phyloP scores from a whole-genome alignment of 345 rosid species.

The Citrus australasica region DNA sequence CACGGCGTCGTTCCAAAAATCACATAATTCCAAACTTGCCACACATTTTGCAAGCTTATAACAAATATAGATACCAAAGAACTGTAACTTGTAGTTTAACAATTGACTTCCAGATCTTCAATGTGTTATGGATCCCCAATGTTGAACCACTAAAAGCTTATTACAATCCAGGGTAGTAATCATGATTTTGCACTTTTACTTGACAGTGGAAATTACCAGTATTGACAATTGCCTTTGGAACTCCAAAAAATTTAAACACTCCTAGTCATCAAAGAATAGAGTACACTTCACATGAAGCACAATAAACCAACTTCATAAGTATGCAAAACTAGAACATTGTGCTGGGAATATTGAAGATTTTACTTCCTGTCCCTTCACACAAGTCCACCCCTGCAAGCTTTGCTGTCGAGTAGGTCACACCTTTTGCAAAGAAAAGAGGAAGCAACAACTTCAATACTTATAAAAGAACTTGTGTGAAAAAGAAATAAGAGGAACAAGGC shows the following conservation, averaged over 20 bases:
- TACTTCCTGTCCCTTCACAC: conserved; percentile 40
- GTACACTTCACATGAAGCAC: conserved; percentile 21
- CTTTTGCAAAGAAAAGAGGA: conserved; percentile 39
- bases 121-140: conserved; percentile 3
- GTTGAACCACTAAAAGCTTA: conserved; percentile 2
- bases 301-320: conserved; percentile 26
- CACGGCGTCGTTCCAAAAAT: neutral
- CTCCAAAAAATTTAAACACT: neutral
- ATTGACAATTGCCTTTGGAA: conserved; percentile 14
- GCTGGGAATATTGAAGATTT: conserved; percentile 21
- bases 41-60: conserved; percentile 3
- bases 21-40: conserved; percentile 5
- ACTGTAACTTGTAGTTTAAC: neutral
- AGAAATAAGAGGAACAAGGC: conserved; percentile 2
- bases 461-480: conserved; percentile 13
- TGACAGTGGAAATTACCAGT: conserved; percentile 11
- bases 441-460: conserved; percentile 25
- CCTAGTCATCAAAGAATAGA: conserved; percentile 19
- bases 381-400: conserved; percentile 37
- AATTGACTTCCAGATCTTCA: conserved; percentile 8
- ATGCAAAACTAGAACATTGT: conserved; percentile 39
- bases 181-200: conserved; percentile 14
- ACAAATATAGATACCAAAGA: neutral
- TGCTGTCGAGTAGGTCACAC: conserved; percentile 30
- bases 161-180: conserved; percentile 13